Evolutionary conservation across 179 eudicot genomes (phyloP).

Genomic region (Beta lomatogona): DNA sequence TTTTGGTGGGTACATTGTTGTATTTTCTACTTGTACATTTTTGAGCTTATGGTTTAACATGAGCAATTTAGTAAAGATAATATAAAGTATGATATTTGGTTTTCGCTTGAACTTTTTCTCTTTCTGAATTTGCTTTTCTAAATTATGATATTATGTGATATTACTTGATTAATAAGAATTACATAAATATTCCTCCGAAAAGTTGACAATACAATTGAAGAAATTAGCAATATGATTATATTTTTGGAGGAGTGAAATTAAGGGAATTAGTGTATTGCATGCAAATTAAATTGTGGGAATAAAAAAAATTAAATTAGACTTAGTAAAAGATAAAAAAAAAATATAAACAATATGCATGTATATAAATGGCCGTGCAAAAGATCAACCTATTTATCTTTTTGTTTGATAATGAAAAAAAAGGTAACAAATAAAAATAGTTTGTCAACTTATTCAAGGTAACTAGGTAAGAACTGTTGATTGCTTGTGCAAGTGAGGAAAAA

Average conservation of each 20-base stretch:
- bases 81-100: neutral
- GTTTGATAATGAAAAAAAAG: no score
- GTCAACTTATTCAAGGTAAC: conserved; percentile 12
- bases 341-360: neutral
- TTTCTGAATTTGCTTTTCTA: neutral
- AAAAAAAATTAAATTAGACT: neutral
- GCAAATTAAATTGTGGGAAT: neutral
- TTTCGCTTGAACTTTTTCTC: neutral
- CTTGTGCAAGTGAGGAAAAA: conserved; percentile 25
- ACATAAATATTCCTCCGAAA: no score
- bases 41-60: conserved; percentile 6
- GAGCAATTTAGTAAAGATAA: neutral
- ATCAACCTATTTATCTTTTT: no score
- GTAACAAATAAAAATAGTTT: conserved; percentile 4
- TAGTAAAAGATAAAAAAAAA: neutral
- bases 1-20: conserved; percentile 21
- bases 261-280: no score
- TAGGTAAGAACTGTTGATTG: conserved; percentile 17
- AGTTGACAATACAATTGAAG: no score
- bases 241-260: no score
- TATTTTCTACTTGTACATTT: conserved; percentile 12
- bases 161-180: no score
- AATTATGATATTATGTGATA: no score
- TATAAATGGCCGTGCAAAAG: neutral
- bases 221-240: no score